Percentiles rank a stretch among this genome's conserved stretches.
Evolutionary conservation across 2,329 filamentous ascomycete species (phyloP).

Genomic region (Alternaria novae-zelandiae): DNA sequence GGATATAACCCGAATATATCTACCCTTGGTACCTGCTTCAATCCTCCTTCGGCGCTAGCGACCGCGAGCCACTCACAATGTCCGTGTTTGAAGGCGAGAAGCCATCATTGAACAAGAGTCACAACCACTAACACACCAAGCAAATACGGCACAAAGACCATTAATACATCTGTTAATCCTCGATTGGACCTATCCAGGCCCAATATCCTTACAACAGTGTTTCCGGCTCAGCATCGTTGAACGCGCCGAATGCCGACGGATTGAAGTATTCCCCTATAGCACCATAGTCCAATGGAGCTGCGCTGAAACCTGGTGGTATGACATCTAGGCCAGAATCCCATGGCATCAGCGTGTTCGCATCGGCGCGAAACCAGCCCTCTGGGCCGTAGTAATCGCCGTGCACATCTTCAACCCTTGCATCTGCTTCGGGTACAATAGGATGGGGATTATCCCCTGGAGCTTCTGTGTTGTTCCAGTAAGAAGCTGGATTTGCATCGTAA

Average conservation of each 20-base stretch:
- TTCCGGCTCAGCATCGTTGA: background rate
- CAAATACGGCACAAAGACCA: too few relatives aligned
- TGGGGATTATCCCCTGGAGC: background rate
- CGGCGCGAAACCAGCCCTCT: background rate
- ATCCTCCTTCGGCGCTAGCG: background rate
- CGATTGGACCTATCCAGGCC: background rate
- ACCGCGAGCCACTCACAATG: background rate
- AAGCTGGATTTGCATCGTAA: background rate
- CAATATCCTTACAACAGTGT: background rate
- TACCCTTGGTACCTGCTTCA: background rate
- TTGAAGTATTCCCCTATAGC: background rate
- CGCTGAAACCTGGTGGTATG: background rate
- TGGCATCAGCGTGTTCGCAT: background rate
- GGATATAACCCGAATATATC: background rate
- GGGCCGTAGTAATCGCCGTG: background rate
- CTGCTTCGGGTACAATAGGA: background rate
- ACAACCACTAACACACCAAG: background rate
- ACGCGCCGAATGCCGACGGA: background rate
- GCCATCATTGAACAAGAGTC: background rate
- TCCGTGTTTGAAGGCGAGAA: background rate
- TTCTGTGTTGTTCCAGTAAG: background rate
- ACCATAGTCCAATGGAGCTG: background rate
- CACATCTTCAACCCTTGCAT: background rate
- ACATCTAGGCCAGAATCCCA: background rate
- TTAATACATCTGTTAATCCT: rapidly evolving